These are phyloP conservation scores for Citrus sinensis DNA, from an alignment of 345 rosid genomes.

Conservation along the genomic window DNA sequence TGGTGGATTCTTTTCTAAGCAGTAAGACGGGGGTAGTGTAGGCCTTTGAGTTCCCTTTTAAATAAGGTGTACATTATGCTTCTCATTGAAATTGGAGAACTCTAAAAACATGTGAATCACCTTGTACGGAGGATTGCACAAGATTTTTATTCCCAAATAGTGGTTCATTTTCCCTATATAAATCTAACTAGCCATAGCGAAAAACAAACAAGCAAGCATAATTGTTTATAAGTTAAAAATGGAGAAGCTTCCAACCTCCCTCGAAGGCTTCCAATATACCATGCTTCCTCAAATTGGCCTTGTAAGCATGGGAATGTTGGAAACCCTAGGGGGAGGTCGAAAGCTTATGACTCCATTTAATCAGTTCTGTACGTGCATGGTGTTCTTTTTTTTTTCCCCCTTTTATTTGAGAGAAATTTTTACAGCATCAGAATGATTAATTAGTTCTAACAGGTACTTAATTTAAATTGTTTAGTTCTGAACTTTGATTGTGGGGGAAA, in stretches of 20 bases:
- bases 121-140: neutral
- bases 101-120: neutral
- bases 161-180: constrained; percentile 5
- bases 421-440: neutral
- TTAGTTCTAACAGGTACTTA: neutral
- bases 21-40: neutral
- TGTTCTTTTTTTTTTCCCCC: neutral
- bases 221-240: neutral
- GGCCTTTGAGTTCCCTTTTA: neutral
- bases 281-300: neutral
- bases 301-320: neutral
- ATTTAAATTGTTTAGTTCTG: neutral
- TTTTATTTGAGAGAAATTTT: neutral
- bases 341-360: constrained; percentile 7
- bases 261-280: constrained; percentile 34
- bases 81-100: neutral
- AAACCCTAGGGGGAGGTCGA: constrained; percentile 13
- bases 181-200: neutral
- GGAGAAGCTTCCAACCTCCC: constrained; percentile 24
- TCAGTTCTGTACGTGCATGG: neutral
- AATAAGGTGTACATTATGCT: neutral
- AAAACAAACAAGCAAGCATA: neutral
- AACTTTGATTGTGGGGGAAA: neutral
- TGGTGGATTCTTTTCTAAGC: neutral
- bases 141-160: neutral